phyloP scores from a whole-genome alignment of 2,329 filamentous ascomycete genomes.

The Lithohypha guttulata region DNA sequence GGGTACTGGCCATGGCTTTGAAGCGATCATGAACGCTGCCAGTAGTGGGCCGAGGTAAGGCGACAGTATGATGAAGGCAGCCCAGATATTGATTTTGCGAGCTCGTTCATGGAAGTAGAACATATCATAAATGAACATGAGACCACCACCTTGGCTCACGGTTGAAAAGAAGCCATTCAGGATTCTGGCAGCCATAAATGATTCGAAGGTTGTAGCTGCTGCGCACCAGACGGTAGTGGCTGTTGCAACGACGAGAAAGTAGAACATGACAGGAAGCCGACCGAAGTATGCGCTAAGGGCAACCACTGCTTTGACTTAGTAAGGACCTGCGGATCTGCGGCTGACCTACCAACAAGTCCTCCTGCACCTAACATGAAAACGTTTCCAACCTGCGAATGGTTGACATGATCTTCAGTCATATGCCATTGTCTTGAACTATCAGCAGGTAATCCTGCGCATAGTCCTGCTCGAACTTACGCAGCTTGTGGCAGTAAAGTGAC shows the following conservation, averaged over 20 bases:
- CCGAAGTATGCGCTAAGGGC: conserved; percentile 34
- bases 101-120: conserved; percentile 33
- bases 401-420: conserved; percentile 30
- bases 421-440: conserved; percentile 28
- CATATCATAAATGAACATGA: conserved; percentile 36
- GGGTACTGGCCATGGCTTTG: conserved; percentile 27
- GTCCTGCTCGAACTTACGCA: no score
- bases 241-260: conserved; percentile 28
- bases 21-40: conserved; percentile 29
- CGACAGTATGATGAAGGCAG: conserved; percentile 27
- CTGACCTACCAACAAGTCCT: conserved; percentile 25
- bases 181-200: conserved; percentile 34
- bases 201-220: conserved; percentile 28
- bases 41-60: conserved; percentile 23
- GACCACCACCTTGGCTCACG: conserved; percentile 31
- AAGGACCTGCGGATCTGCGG: conserved; percentile 7
- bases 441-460: no score
- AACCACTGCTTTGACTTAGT: conserved; percentile 30
- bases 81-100: conserved; percentile 32
- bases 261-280: conserved; percentile 34
- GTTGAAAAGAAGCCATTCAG: conserved; percentile 37
- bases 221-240: conserved; percentile 33
- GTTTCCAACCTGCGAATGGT: conserved; percentile 33
- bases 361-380: conserved; percentile 36
- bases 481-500: conserved; percentile 33